Evolutionary conservation across 2,329 filamentous ascomycete genomes (phyloP), one percentile per base, ranked within the genome.

Genomic region (Lithohypha guttulata): DNA sequence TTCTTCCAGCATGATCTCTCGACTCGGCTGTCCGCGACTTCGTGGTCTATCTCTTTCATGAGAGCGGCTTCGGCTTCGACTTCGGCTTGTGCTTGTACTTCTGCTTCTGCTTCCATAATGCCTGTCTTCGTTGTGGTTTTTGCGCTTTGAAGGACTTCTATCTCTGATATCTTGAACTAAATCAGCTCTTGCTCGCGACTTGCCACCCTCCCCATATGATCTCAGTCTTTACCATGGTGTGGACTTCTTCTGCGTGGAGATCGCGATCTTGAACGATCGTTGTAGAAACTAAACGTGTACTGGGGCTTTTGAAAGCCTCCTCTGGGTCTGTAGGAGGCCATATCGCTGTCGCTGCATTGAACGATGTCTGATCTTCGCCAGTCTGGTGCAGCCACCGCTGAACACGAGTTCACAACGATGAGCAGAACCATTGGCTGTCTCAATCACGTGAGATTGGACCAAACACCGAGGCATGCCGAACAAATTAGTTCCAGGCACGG

Each of bases 1-100:
- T 33, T 65, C 65, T 48, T 69, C 66, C 59, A 70, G 61, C 55
- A 69, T 69, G 13, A 69, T 55, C 51, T 69, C 66, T 49, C 60
- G 60, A 46, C 63, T 69, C 39, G 68, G 64, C 30, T 58, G 58
- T 18, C 59, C 63, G 26, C 60, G 51, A 42, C 56, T 56, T 25
- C 57, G 59, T 37, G 58, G 52, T 44, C 59, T 57, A n/a, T 57
- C 57, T 30, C 51, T 55, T 34, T 57, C 56, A 30, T 58, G 56
- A 23, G 59, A 52, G 6, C 47, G 39, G 34, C 46, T 51, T 27
- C 50, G 48, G 35, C 51, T 50, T 23, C 50, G 48, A 46, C 55
- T 65, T 26, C 48, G 48, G 34, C 53, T 57, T 9, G 45, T 48
- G 40, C 48, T 51, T 28, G 52, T 49, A 41, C 59, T 55, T 39